phyloP scores from a whole-genome alignment of 257 asterid species.

The Solanum infundibuliforme region DNA sequence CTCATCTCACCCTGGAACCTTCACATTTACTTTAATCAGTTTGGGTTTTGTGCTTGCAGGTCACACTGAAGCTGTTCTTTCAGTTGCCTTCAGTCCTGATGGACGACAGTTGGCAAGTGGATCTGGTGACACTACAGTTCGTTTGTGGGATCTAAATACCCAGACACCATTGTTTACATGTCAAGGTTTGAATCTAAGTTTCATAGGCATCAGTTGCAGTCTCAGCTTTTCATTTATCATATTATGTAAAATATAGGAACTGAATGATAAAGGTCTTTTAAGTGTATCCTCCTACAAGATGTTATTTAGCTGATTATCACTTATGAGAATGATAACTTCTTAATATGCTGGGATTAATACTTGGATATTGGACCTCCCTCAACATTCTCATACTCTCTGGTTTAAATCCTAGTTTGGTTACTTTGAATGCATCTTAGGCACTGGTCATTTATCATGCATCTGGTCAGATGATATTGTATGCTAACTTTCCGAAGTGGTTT shows the following conservation, averaged over 20 bases:
- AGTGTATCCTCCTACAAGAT: background rate
- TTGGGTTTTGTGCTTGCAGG: conserved; percentile 34
- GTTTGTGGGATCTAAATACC: conserved; percentile 86
- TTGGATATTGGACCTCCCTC: background rate
- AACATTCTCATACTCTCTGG: background rate
- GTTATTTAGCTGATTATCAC: background rate
- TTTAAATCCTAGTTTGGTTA: background rate
- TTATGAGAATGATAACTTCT: background rate
- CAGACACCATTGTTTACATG: conserved; percentile 89
- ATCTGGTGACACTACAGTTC: conserved; percentile 95
- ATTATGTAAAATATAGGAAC: background rate
- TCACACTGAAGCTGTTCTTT: conserved; percentile 86
- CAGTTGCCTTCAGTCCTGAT: conserved; percentile 94
- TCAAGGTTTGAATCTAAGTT: conserved; percentile 43
- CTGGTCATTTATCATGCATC: background rate
- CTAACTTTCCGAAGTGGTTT: background rate
- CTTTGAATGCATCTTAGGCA: background rate
- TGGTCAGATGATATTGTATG: background rate
- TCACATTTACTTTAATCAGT: background rate
- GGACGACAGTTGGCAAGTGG: conserved; percentile 92
- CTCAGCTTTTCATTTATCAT: background rate
- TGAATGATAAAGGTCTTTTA: background rate
- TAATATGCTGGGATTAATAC: background rate
- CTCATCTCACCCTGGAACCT: background rate
- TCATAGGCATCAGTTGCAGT: background rate